These are phyloP conservation scores for Platanthera zijinensis DNA, from an alignment of 106 monocot species.

Conservation along the genomic window DNA sequence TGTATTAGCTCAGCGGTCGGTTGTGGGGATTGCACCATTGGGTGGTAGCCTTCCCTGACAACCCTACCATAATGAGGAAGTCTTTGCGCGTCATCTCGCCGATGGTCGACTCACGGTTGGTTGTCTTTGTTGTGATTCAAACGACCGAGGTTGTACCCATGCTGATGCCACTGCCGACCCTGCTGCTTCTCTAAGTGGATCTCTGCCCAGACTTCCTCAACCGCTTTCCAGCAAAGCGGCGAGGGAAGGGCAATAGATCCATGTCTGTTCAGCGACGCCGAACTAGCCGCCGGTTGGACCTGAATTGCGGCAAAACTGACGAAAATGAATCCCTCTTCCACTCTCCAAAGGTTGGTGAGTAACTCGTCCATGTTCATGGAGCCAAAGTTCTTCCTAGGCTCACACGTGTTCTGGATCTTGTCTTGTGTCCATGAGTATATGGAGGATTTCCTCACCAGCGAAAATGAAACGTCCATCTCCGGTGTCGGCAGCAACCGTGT, in stretches of 20 bases:
- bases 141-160: too few species aligned
- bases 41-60: constrained; percentile 22
- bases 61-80: constrained; percentile 50
- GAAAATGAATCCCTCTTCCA: constrained; percentile 21
- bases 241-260: constrained; percentile 35
- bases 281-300: not conserved
- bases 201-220: constrained; percentile 58
- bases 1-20: too few species aligned
- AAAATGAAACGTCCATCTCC: not conserved
- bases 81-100: constrained; percentile 68
- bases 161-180: not conserved
- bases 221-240: constrained; percentile 40
- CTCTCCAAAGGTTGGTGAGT: constrained; percentile 50
- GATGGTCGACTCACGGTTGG: constrained; percentile 22
- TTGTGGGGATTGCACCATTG: not conserved
- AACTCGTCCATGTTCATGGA: constrained; percentile 79
- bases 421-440: constrained; percentile 45
- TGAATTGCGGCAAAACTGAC: not conserved
- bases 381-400: constrained; percentile 44
- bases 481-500: not conserved
- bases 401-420: constrained; percentile 54
- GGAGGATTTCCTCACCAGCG: constrained; percentile 28
- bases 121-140: not conserved
- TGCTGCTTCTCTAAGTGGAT: constrained; percentile 5
- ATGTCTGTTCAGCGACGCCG: constrained; percentile 20